Evolutionary conservation across 2,329 filamentous ascomycete species (phyloP).

Genomic region (Curvularia eragrostidis): DNA sequence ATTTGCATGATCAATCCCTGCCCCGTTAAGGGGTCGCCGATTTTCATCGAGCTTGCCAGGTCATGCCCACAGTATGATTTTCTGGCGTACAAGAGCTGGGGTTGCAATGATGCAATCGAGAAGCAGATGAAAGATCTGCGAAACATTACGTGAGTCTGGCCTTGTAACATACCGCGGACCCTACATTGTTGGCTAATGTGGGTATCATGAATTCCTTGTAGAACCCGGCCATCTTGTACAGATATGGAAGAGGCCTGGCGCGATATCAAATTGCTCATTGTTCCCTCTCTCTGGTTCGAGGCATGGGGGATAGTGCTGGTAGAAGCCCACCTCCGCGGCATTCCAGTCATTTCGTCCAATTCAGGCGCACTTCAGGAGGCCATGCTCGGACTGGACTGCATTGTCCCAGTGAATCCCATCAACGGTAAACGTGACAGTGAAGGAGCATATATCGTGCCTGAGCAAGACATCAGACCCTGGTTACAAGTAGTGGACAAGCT

Average conservation of each 20-base stretch:
- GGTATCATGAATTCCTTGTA: not conserved
- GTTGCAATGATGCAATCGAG: not conserved
- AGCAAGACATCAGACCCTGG: not conserved
- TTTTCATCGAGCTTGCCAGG: not conserved
- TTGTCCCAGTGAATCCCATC: constrained; percentile 2
- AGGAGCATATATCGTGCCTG: not conserved
- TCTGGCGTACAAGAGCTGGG: constrained; percentile 14
- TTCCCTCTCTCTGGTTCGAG: constrained; percentile 13
- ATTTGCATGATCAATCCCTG: constrained; percentile 6
- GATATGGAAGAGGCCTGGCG: constrained; percentile 13
- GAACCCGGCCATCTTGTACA: constrained; percentile 1
- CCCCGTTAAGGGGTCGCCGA: not conserved
- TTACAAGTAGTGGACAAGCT: not conserved
- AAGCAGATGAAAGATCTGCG: not conserved
- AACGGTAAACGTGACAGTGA: not conserved
- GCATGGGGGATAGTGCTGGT: constrained; percentile 12
- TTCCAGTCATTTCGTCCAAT: constrained; percentile 11
- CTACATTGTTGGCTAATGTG: not conserved
- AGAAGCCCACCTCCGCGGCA: constrained; percentile 12
- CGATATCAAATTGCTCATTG: constrained; percentile 11
- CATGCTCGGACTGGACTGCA: constrained; percentile 9
- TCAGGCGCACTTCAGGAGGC: constrained; percentile 8
- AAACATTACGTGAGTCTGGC: not conserved
- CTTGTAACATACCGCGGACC: not conserved
- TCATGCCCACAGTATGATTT: constrained; percentile 8